Conservation (phyloP, 495 filamentous ascomycete species). For the Hypoxylon subgilvum region DNA sequence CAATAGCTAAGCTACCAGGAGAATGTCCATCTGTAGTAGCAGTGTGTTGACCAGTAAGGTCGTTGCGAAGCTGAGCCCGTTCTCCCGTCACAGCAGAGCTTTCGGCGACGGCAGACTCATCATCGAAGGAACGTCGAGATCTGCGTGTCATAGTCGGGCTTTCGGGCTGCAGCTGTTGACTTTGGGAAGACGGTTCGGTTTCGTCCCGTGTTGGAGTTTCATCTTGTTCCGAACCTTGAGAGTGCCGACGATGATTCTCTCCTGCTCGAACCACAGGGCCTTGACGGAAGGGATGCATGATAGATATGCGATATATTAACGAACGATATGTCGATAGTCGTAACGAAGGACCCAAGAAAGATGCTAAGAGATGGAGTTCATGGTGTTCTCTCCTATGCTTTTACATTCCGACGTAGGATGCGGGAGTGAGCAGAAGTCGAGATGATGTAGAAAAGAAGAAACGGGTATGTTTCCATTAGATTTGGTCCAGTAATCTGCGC, state of each 20-base stretch:
- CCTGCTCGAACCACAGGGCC: not conserved
- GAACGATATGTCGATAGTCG: constrained; percentile 20
- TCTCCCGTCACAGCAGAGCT: no score
- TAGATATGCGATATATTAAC: constrained; percentile 17
- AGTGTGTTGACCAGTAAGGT: no score
- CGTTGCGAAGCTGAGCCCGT: no score
- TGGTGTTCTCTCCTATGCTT: constrained; percentile 13
- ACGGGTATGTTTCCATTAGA: constrained; percentile 22
- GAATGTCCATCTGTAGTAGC: no score
- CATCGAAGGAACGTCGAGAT: no score
- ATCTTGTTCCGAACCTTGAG: not conserved
- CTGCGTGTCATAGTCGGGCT: not conserved
- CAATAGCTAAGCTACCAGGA: no score
- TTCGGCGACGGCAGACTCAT: no score
- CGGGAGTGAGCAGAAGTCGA: not conserved
- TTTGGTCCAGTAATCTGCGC: constrained; percentile 73
- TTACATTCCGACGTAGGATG: not conserved
- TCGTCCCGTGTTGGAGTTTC: not conserved
- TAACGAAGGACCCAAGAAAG: constrained; percentile 26
- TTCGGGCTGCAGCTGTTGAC: not conserved
- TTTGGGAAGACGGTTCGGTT: not conserved
- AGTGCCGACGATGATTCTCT: not conserved
- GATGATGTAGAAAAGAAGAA: constrained; percentile 1
- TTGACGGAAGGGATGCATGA: constrained; percentile 2
- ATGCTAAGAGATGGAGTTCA: constrained; percentile 16